Conservation (phyloP, 2,329 filamentous ascomycete species). For the Curvularia sp. region DNA sequence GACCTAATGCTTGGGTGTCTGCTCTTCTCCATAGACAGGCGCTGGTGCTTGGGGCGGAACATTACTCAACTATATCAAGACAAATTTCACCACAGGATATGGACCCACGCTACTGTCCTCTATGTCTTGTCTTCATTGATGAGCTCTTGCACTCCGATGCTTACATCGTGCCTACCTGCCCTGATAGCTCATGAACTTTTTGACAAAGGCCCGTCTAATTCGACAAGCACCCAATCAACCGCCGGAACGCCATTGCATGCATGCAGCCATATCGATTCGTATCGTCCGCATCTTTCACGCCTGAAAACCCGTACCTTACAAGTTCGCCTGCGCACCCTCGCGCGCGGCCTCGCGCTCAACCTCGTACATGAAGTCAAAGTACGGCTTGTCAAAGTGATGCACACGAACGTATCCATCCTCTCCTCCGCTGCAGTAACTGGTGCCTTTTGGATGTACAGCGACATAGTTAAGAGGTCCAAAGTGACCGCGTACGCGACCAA, state of each 20-base stretch:
- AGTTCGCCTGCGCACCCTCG: constrained; percentile 61
- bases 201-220: constrained; percentile 20
- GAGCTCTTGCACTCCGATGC: constrained; percentile 13
- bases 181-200: constrained; percentile 22
- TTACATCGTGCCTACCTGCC: constrained; percentile 9
- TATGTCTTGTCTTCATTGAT: constrained; percentile 18
- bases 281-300: constrained; percentile 29
- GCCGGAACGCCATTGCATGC: constrained; percentile 51
- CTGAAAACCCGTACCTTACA: constrained; percentile 35
- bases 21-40: constrained; percentile 25
- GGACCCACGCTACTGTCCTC: neutral
- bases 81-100: neutral
- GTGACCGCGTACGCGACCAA: constrained; percentile 94
- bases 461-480: constrained; percentile 98
- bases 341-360: constrained; percentile 81
- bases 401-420: constrained; percentile 99
- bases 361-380: constrained; percentile 99
- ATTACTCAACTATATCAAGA: constrained; percentile 3
- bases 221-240: constrained; percentile 27
- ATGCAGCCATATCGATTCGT: constrained; percentile 34
- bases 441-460: constrained; percentile 88
- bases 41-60: constrained; percentile 32
- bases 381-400: constrained; percentile 97
- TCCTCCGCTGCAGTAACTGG: constrained; percentile 91
- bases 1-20: constrained; percentile 41